phyloP scores from a whole-genome alignment of 495 filamentous ascomycete genomes.

The Aspergillus incahuasiensis region DNA sequence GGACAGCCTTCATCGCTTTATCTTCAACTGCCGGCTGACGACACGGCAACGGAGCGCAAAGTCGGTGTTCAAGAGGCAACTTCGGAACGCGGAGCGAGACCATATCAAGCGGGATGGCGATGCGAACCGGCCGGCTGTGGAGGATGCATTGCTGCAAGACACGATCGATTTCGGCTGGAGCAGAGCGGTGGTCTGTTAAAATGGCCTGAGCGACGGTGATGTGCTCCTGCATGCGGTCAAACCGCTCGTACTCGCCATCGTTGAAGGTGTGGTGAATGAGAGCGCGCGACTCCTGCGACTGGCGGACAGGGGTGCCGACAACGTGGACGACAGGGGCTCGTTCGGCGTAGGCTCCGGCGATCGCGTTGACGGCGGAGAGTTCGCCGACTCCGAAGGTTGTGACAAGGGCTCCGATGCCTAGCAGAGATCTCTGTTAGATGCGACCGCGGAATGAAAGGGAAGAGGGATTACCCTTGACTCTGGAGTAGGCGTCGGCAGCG shows the following conservation, averaged over 20 bases:
- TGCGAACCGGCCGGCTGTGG: conserved; percentile 36
- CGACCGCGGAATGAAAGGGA: background rate
- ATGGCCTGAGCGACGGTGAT: conserved; percentile 33
- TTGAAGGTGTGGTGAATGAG: conserved; percentile 39
- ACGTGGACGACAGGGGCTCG: conserved; percentile 76
- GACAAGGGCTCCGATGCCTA: conserved; percentile 47
- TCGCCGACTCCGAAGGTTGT: conserved; percentile 82
- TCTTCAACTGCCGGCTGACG: conserved; percentile 4
- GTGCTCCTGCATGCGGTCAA: conserved; percentile 29
- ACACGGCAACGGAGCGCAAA: background rate
- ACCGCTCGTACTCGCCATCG: conserved; percentile 33
- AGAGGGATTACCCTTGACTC: conserved; percentile 59
- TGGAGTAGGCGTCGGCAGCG: conserved; percentile 75
- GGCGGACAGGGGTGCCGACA: conserved; percentile 50
- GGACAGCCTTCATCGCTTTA: conserved; percentile 6
- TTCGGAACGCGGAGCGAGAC: conserved; percentile 20
- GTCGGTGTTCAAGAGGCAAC: background rate
- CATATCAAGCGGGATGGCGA: conserved; percentile 38
- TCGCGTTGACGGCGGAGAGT: conserved; percentile 65
- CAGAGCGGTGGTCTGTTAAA: conserved; percentile 24
- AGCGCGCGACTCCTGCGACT: conserved; percentile 19
- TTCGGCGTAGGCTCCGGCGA: conserved; percentile 69
- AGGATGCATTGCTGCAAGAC: conserved; percentile 28
- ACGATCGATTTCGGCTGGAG: conserved; percentile 31
- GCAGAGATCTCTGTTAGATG: background rate